Evolutionary conservation across 768 basidiomycete genomes (phyloP).

Genomic region (Collybia sp.): DNA sequence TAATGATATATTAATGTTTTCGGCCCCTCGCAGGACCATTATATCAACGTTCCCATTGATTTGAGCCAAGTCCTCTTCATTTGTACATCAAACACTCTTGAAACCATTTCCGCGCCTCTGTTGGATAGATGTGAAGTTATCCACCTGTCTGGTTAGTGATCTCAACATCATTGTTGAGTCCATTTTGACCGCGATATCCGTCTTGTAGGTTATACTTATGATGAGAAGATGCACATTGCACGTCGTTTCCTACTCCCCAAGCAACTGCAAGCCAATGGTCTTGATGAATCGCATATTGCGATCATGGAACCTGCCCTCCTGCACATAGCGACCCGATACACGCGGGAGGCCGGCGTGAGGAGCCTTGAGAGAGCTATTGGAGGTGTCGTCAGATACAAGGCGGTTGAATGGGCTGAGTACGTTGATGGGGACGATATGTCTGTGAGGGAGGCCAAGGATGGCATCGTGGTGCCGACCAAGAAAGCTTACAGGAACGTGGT

Average conservation of each 20-base stretch:
- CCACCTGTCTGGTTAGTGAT: conserved; percentile 59
- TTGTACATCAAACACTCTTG: conserved; percentile 87
- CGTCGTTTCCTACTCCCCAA: conserved; percentile 85
- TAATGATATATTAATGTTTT: background rate
- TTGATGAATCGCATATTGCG: conserved; percentile 53
- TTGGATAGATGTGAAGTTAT: conserved; percentile 89
- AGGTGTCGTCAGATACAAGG: conserved; percentile 85
- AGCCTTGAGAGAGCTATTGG: conserved; percentile 85
- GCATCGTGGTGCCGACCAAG: conserved; percentile 10
- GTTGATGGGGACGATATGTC: conserved; percentile 30
- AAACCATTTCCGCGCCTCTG: conserved; percentile 84
- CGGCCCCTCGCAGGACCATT: conserved; percentile 67
- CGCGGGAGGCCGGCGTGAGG: conserved; percentile 91
- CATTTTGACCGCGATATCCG: background rate
- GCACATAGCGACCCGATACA: conserved; percentile 74
- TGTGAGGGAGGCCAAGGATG: conserved; percentile 10
- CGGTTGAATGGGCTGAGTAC: conserved; percentile 84
- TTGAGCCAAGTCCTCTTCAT: conserved; percentile 88
- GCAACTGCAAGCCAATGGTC: conserved; percentile 75
- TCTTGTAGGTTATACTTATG: conserved; percentile 68
- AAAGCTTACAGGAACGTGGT: conserved; percentile 55
- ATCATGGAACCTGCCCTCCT: conserved; percentile 69
- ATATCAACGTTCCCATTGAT: conserved; percentile 85
- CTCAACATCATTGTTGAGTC: background rate
- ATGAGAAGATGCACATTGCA: conserved; percentile 90